Conservation (phyloP, 164 flowering plant genomes). For the Annona cherimola region DNA sequence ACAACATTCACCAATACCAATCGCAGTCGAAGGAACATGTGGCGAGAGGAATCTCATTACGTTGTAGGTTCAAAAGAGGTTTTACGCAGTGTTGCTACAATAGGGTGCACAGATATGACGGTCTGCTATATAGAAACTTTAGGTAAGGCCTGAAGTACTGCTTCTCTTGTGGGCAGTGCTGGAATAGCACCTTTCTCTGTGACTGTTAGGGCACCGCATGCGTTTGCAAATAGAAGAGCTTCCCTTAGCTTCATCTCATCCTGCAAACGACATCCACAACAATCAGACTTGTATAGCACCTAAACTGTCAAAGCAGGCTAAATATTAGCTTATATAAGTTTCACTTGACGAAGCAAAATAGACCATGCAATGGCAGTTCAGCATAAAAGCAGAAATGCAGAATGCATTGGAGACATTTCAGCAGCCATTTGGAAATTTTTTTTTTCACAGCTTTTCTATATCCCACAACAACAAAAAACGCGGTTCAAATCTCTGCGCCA, state of each 20-base stretch:
- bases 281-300: neutral
- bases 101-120: neutral
- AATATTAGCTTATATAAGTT: neutral
- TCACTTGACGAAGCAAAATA: neutral
- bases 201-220: constrained; percentile 79
- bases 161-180: constrained; percentile 50
- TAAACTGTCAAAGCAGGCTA: too few relatives aligned
- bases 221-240: constrained; percentile 80
- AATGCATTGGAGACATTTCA: too few relatives aligned
- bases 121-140: constrained; percentile 20
- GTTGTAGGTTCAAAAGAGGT: neutral
- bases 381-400: too few relatives aligned
- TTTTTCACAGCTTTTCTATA: too few relatives aligned
- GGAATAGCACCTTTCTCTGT: constrained; percentile 73
- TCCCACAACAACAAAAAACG: too few relatives aligned
- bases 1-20: neutral
- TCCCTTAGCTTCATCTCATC: constrained; percentile 66
- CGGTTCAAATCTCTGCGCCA: too few relatives aligned
- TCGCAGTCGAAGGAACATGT: neutral
- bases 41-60: neutral
- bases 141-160: constrained; percentile 27
- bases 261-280: constrained; percentile 30
- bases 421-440: too few relatives aligned
- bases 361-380: too few relatives aligned
- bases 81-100: neutral